Evolutionary conservation across 1,284 basidiomycete genomes (phyloP).

Genomic region (Cutaneotrichosporon mucoides): DNA sequence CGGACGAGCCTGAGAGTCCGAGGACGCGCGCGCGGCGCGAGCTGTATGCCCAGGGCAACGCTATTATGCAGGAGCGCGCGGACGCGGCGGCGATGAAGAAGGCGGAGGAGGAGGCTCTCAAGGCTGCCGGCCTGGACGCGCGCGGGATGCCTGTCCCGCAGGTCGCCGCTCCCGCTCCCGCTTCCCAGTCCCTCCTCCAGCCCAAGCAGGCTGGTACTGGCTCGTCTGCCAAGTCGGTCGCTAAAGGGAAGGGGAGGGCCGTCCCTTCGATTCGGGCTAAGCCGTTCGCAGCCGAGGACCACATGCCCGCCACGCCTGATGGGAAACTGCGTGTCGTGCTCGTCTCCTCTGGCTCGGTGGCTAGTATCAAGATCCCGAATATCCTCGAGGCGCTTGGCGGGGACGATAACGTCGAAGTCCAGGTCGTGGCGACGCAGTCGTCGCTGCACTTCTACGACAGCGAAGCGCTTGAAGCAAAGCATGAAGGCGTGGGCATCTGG

Average conservation of each 20-base stretch:
- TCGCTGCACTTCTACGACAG: slow-evolving; percentile 73
- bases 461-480: slow-evolving; percentile 50
- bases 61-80: slow-evolving; percentile 9
- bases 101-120: neutral
- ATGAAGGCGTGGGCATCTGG: slow-evolving; percentile 68
- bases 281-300: slow-evolving; percentile 35
- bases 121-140: neutral
- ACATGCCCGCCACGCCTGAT: slow-evolving; percentile 30
- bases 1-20: slow-evolving; percentile 29
- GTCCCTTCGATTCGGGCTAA: neutral
- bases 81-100: neutral
- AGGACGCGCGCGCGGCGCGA: slow-evolving; percentile 31
- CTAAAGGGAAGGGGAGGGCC: neutral
- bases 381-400: slow-evolving; percentile 63
- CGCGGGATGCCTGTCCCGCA: neutral
- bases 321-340: slow-evolving; percentile 65
- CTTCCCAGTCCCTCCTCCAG: no score
- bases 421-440: slow-evolving; percentile 75
- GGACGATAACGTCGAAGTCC: slow-evolving; percentile 70
- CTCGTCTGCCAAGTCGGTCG: no score
- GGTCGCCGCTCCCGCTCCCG: no score
- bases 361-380: slow-evolving; percentile 85
- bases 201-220: no score
- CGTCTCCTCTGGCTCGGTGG: slow-evolving; percentile 87
- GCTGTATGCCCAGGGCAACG: slow-evolving; percentile 32